A percentile compares a stretch with the other conserved stretches of the same genome.
These are phyloP conservation scores for Rusavskia elegans DNA, from an alignment of 495 filamentous ascomycete genomes.

Conservation along the genomic window DNA sequence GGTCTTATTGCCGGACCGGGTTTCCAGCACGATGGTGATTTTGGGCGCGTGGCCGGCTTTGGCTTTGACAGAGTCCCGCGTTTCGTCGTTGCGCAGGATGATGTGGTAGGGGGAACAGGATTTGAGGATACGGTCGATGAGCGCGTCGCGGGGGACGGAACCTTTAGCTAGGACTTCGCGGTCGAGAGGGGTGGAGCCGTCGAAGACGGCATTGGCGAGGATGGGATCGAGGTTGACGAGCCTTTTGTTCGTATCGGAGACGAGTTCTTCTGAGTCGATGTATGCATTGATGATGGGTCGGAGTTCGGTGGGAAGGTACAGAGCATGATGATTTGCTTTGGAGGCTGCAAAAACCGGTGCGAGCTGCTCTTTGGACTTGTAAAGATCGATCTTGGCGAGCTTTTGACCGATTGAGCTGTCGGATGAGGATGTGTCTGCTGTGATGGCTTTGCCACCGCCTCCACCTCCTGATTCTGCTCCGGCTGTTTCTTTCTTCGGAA, in stretches of 20 bases:
- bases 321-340: conserved; percentile 15
- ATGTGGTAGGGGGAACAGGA: conserved; percentile 36
- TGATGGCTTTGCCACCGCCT: conserved; percentile 27
- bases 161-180: conserved; percentile 41
- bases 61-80: conserved; percentile 38
- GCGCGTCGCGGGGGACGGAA: conserved; percentile 43
- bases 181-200: conserved; percentile 30
- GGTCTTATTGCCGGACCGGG: conserved; percentile 51
- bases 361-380: conserved; percentile 39
- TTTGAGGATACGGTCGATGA: conserved; percentile 42
- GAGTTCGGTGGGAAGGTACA: conserved; percentile 33
- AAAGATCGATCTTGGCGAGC: conserved; percentile 36
- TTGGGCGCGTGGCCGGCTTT: conserved; percentile 47
- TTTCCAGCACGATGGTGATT: conserved; percentile 42
- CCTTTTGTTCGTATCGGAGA: conserved; percentile 42
- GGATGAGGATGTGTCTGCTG: conserved; percentile 16
- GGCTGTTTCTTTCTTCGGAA: conserved; percentile 38
- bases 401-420: conserved; percentile 41
- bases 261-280: conserved; percentile 30
- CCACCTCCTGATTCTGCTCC: conserved; percentile 18
- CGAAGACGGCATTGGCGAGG: conserved; percentile 46
- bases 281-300: conserved; percentile 36
- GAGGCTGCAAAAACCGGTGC: conserved; percentile 36
- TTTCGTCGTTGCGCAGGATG: conserved; percentile 39
- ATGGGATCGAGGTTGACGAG: conserved; percentile 47